Conservation (phyloP, 1,284 basidiomycete species). For the Hemileia vastatrix region DNA sequence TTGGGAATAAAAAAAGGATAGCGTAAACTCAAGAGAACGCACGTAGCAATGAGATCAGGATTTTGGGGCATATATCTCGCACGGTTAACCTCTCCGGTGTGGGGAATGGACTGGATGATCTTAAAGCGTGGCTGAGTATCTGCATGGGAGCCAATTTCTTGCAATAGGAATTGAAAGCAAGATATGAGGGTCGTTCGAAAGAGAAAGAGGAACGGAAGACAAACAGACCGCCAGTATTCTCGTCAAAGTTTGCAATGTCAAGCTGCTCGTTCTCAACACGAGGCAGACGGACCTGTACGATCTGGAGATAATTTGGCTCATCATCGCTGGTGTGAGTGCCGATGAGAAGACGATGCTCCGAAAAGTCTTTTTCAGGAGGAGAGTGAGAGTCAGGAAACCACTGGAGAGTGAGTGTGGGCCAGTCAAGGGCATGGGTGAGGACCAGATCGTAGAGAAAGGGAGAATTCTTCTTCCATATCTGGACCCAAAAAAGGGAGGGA, state of each 20-base stretch:
- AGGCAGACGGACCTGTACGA: conserved; percentile 86
- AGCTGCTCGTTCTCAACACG: conserved; percentile 63
- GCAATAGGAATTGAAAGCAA: neutral
- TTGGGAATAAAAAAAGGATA: neutral
- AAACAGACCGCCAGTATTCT: conserved; percentile 63
- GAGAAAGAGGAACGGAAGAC: neutral
- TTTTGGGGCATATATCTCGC: conserved; percentile 99
- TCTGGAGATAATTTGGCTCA: conserved; percentile 90
- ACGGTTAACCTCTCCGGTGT: conserved; percentile 90
- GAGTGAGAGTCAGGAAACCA: conserved; percentile 88
- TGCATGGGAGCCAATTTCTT: conserved; percentile 73
- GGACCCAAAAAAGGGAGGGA: conserved; percentile 45
- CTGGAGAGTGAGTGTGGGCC: conserved; percentile 95
- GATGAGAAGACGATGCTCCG: conserved; percentile 81
- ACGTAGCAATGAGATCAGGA: conserved; percentile 85
- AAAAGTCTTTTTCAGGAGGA: conserved; percentile 79
- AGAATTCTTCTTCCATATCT: conserved; percentile 72
- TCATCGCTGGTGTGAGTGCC: conserved; percentile 97
- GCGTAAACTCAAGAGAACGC: neutral
- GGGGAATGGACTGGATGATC: conserved; percentile 89
- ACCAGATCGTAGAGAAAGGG: conserved; percentile 89
- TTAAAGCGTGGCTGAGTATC: conserved; percentile 72
- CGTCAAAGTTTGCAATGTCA: conserved; percentile 73
- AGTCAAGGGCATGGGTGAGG: conserved; percentile 93
- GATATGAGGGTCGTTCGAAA: conserved; percentile 7